These are phyloP conservation scores for Kodamaea hsintzibuensis DNA, from an alignment of 805 yeast genomes.

Conservation along the genomic window DNA sequence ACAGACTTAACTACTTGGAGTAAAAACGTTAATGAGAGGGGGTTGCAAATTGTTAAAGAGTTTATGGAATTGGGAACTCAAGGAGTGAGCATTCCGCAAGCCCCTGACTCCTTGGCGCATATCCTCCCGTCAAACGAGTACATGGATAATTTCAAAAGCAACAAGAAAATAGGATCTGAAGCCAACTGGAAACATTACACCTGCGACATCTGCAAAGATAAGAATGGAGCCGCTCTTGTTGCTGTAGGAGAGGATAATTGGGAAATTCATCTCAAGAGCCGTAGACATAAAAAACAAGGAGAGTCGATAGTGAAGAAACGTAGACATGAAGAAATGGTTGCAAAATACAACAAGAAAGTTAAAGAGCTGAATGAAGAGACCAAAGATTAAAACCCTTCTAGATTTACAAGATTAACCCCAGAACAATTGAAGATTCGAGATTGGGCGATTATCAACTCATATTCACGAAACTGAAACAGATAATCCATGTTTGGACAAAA, in stretches of 20 bases:
- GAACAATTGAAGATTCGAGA: not conserved
- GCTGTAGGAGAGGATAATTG: constrained; percentile 75
- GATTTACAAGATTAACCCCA: too few relatives aligned
- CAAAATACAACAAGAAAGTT: constrained; percentile 5
- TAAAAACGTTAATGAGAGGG: constrained; percentile 53
- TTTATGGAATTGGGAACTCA: constrained; percentile 32
- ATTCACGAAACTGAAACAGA: not conserved
- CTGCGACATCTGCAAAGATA: constrained; percentile 67
- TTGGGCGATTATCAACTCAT: not conserved
- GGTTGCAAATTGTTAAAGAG: constrained; percentile 47
- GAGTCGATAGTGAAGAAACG: constrained; percentile 50
- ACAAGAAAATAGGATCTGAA: constrained; percentile 39
- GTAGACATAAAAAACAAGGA: constrained; percentile 62
- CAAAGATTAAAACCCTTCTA: not conserved
- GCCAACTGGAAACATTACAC: constrained; percentile 63
- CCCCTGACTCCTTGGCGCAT: constrained; percentile 25
- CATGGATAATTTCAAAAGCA: constrained; percentile 24
- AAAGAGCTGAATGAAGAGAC: not conserved
- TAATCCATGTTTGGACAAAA: not conserved
- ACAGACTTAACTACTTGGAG: constrained; percentile 68
- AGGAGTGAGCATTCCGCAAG: constrained; percentile 25
- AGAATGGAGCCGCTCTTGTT: constrained; percentile 54
- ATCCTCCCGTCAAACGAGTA: constrained; percentile 28
- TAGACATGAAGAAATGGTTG: constrained; percentile 49
- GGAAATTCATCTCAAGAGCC: constrained; percentile 65